phyloP scores from a whole-genome alignment of 305 asterid genomes.

The Fraxinus nigra region DNA sequence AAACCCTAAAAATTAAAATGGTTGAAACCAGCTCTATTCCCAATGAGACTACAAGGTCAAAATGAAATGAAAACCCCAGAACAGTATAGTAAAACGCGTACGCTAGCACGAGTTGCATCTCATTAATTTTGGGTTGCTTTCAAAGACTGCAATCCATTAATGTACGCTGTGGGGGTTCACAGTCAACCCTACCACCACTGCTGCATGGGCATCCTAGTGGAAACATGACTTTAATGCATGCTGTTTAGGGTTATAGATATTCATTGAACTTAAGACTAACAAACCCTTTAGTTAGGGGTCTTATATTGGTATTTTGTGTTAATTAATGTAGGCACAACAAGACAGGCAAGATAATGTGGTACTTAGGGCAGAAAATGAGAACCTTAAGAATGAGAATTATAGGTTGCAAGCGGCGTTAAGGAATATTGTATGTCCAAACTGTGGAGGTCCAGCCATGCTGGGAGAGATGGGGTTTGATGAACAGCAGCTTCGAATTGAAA shows the following conservation, averaged over 20 bases:
- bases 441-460: slow-evolving; percentile 86
- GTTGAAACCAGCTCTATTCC: slow-evolving; percentile 23
- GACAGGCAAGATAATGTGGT: slow-evolving; percentile 71
- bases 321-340: slow-evolving; percentile 70
- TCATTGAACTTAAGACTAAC: not conserved
- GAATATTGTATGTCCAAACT: slow-evolving; percentile 78
- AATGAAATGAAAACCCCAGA: slow-evolving; percentile 6
- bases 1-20: slow-evolving; percentile 13
- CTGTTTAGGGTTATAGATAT: slow-evolving; percentile 28
- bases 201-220: slow-evolving; percentile 33
- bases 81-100: not conserved
- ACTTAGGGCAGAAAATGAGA: slow-evolving; percentile 82
- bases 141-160: slow-evolving; percentile 52
- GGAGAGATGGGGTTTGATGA: slow-evolving; percentile 89
- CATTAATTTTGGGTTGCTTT: slow-evolving; percentile 58
- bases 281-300: not conserved
- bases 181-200: slow-evolving; percentile 59
- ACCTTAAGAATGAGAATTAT: slow-evolving; percentile 69
- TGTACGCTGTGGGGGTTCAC: slow-evolving; percentile 42
- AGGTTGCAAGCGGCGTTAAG: slow-evolving; percentile 73
- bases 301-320: not conserved
- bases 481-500: slow-evolving; percentile 79
- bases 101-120: not conserved
- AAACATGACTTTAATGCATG: slow-evolving; percentile 54
- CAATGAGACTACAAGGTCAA: slow-evolving; percentile 27